Evolutionary conservation across 768 basidiomycete species (phyloP), one percentile per base, ranked within the genome.

Genomic region (Rhizopogon vulgaris): DNA sequence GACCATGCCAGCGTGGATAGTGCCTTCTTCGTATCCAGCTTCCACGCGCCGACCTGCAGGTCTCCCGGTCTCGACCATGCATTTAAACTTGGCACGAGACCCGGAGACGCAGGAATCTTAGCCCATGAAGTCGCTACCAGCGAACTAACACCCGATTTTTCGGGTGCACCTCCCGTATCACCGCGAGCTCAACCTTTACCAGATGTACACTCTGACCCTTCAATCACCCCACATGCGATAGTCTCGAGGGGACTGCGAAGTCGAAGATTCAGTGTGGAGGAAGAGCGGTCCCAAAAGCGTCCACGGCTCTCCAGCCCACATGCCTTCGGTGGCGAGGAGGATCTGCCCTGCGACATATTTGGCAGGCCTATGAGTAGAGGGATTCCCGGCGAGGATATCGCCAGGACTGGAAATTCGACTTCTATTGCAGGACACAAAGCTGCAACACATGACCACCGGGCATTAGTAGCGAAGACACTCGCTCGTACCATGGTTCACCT

Each of bases 211-310:
- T 46, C 45, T 14, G 45, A 5, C 8, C 45, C 45, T 46, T 34
- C 45, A 34, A 34, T 49, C 18, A 17, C 25, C 49, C 47, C 49
- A 37, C 51, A 38, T 15, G 48, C 40, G 9, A 41, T 30, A 47
- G 53, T 53, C 50, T 48, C 48, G 47, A 25, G 37, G 3, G 12
- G 27, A 2, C 51, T 41, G 24, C 63, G 55, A 28, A 53, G 55
- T 27, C 57, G 55, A 15, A 58, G 56, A 51, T 49, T 34, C 34
- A 59, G 56, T 30, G 49, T 51, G 67, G 66, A 58, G 41, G 41
- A 55, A 59, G 68, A 57, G 51, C 64, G 66, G 60, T 59, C 54
- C 3, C 39, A 30, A 60, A 67, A 67, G 63, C 67, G 66, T 43
- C 25, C 50, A 42, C 62, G 63, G 40, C 51, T 53, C n/a, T 27